A percentile compares a stretch with the other conserved stretches of the same genome.
Conservation (phyloP, 371 early-diverging fungal genomes). For the Mortierella sp. region DNA sequence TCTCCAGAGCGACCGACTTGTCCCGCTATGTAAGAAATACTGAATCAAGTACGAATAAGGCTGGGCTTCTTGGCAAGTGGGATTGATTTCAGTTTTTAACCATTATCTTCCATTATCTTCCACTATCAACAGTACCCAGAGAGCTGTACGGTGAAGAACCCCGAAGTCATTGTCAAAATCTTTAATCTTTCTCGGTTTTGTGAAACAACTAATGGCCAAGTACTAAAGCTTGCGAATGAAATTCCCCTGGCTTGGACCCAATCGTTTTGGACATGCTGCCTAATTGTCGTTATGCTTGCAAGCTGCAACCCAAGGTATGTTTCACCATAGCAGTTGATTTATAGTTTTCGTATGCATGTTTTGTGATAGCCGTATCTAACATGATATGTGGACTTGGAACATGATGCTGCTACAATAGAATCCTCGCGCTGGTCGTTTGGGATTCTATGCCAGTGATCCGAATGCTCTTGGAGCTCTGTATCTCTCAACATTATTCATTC, state of each 20-base stretch:
- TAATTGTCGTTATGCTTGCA: conserved; percentile 39
- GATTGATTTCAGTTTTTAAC: no score
- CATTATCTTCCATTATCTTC: neutral
- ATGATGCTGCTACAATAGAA: conserved; percentile 13
- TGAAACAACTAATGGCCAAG: conserved; percentile 25
- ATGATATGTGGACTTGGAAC: neutral
- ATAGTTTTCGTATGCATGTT: neutral
- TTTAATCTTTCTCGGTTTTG: conserved; percentile 36
- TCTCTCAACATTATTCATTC: conserved; percentile 55
- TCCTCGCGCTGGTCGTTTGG: conserved; percentile 52
- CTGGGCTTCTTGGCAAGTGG: no score
- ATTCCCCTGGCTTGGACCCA: conserved; percentile 47
- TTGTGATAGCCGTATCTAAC: neutral
- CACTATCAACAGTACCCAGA: conserved; percentile 43
- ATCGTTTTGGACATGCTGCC: conserved; percentile 46
- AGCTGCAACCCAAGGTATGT: conserved; percentile 50
- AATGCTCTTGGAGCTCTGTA: conserved; percentile 41
- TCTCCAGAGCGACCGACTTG: conserved; percentile 41
- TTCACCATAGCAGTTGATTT: neutral
- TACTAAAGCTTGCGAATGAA: conserved; percentile 20
- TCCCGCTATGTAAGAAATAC: conserved; percentile 40
- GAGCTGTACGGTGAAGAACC: conserved; percentile 38
- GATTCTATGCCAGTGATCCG: conserved; percentile 56
- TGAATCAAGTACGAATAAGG: neutral
- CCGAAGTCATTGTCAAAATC: conserved; percentile 42